Base-by-base conservation (phyloP, 2,329 filamentous ascomycete genomes). In the Leptographium galeiforme region DNA sequence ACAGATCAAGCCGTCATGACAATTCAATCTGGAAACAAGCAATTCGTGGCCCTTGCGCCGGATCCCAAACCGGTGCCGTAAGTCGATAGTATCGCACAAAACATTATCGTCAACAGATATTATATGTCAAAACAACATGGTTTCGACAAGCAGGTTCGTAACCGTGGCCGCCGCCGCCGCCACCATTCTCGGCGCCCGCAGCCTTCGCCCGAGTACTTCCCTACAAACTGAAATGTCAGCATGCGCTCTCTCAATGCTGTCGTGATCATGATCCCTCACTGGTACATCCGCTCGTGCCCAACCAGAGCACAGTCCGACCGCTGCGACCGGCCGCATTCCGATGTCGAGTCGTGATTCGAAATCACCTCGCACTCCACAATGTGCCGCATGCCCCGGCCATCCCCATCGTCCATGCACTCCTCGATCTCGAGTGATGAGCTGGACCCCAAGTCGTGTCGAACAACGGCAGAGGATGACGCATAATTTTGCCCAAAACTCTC, bases 351-450 rank as follows among this genome's bases (percentile, higher is more conserved):
- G 2, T 53, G 54, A 30, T 56, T 56, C 14, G 56, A 57, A 19
- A 56, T 47, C 4, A 57, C 56, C 38, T 56, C 56, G 30, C 54
- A 57, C 0, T 57, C 54, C 12, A 50, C 39, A 39, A 57, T 39
- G 11, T 47, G 54, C 8, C 16, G 46, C 50, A 16, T 33, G 32
- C 14, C 18, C 39, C 7, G 14, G 8, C 46, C 51, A 6, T 34
- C 30, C 8, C 40, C 34, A 4, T 48, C 48, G 18, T 48, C 50
- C 16, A 5, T 39, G 45, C 18, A 59, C 39, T 59, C 57, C 13
- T 53, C 51, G 4, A 59, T 48, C 43, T 55, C 55, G 11, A 58
- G 8, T 2, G 55, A 50, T 10, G 25, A 8, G 25, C n/a, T 18
- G 16, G 43, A 32, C 43, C 12, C 25, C 19, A 11, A 30, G 16